A percentile compares a stretch with the other conserved stretches of the same genome.
phyloP scores from a whole-genome alignment of 129 eudicot species.

The Escallonia herrerae region DNA sequence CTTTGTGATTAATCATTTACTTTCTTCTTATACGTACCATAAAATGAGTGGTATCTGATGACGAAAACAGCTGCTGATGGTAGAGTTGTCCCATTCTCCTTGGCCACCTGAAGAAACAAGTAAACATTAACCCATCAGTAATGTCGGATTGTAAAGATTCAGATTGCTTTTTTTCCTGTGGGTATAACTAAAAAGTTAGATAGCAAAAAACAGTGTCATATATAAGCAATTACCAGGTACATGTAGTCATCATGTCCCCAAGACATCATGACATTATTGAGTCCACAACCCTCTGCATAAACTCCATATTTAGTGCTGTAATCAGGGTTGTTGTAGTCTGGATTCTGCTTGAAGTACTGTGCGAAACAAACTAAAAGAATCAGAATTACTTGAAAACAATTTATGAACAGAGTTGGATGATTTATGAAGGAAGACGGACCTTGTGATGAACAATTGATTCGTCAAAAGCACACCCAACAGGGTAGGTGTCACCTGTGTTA shows the following conservation, averaged over 20 bases:
- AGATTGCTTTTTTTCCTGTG: too few relatives aligned
- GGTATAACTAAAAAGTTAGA: too few relatives aligned
- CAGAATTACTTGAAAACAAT: neutral
- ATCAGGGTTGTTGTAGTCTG: slow-evolving; percentile 51
- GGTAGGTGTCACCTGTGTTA: slow-evolving; percentile 60
- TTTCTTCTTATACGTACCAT: slow-evolving; percentile 39
- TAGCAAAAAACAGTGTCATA: too few relatives aligned
- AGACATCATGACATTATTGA: slow-evolving; percentile 71
- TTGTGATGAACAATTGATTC: slow-evolving; percentile 75
- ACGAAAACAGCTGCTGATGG: slow-evolving; percentile 91
- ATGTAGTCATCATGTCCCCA: slow-evolving; percentile 98
- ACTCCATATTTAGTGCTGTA: slow-evolving; percentile 66
- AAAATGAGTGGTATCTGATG: slow-evolving; percentile 80
- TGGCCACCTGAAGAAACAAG: slow-evolving; percentile 49
- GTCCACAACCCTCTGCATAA: slow-evolving; percentile 73
- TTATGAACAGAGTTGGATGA: neutral
- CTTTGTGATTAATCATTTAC: too few relatives aligned
- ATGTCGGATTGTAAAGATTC: too few relatives aligned
- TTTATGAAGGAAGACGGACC: slow-evolving; percentile 28
- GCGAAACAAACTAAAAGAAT: neutral
- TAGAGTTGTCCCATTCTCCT: slow-evolving; percentile 58
- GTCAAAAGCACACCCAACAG: slow-evolving; percentile 87
- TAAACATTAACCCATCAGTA: too few relatives aligned
- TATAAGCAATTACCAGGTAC: slow-evolving; percentile 51
- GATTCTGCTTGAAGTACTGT: slow-evolving; percentile 68